phyloP scores from a whole-genome alignment of 352 stramenopile species.

The Globisporangium carolinianum region DNA sequence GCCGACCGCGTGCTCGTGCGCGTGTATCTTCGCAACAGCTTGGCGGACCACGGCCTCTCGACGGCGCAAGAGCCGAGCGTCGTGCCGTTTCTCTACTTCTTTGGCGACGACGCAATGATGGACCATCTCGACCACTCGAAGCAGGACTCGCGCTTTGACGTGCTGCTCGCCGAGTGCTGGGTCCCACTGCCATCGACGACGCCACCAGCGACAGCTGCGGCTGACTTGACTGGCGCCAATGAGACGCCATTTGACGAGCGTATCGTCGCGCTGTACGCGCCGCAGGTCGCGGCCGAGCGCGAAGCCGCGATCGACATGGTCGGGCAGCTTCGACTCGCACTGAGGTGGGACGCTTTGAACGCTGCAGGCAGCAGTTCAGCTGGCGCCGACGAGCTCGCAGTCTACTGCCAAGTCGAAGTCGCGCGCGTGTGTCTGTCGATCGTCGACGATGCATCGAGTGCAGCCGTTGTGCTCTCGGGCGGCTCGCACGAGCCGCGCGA shows the following conservation, averaged over 20 bases:
- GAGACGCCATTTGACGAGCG: slow-evolving; percentile 46
- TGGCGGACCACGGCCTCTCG: slow-evolving; percentile 69
- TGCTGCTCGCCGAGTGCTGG: slow-evolving; percentile 73
- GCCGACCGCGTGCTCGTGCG: slow-evolving; percentile 51
- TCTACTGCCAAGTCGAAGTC: slow-evolving; percentile 74
- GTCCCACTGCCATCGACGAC: slow-evolving; percentile 50
- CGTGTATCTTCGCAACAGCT: slow-evolving; percentile 68
- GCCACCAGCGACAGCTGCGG: slow-evolving; percentile 6
- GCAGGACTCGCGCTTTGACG: slow-evolving; percentile 73
- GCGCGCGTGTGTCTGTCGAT: slow-evolving; percentile 68
- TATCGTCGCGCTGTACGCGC: slow-evolving; percentile 65
- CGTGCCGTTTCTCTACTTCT: slow-evolving; percentile 85
- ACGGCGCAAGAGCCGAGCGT: slow-evolving; percentile 78
- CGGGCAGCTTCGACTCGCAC: slow-evolving; percentile 58
- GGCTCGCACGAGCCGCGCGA: slow-evolving; percentile 43
- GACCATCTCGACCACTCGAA: slow-evolving; percentile 84
- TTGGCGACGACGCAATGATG: slow-evolving; percentile 82
- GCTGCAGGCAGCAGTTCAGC: slow-evolving; percentile 22
- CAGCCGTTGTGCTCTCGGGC: slow-evolving; percentile 18
- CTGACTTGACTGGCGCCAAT: slow-evolving; percentile 18
- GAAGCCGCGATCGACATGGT: slow-evolving; percentile 45
- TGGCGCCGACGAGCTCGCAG: slow-evolving; percentile 39
- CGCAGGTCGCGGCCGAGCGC: slow-evolving; percentile 12
- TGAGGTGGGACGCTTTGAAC: slow-evolving; percentile 79
- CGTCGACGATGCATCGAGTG: slow-evolving; percentile 48